Base-by-base conservation (phyloP, 257 asterid genomes). In the Thymus mandschuricus region DNA sequence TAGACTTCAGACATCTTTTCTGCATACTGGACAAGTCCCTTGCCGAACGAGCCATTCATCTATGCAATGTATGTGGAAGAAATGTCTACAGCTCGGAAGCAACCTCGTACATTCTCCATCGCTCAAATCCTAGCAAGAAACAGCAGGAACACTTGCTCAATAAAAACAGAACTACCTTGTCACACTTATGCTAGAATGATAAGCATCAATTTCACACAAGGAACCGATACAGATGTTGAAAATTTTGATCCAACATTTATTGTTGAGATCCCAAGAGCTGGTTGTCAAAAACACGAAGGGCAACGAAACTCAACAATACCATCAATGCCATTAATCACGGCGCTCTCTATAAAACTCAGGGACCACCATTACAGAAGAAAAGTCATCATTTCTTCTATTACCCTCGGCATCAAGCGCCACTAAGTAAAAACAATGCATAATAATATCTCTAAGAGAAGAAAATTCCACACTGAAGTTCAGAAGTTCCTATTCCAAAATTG, bases 21-120 rank as follows among this genome's bases (percentile, higher is more conserved):
- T 80, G 73, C 98, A 93, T 21, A 86, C 78, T 0, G 98, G 97
- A 75, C 98, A 93, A n/a, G 79, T 85, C 2, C 88, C 92, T 50
- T 89, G 93, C 44, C 90, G 84, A 62, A 67, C 11, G 57, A 93
- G 88, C 98, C 97, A 93, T 77, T 82, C 90, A 60, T 93, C 96
- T 68, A 91, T 79, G 86, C 98, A 93, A 2, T 78, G 73, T 27
- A 66, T 46, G 80, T 93, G 98, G 79, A 87, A 91, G 10, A 76
- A 73, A 82, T 93, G 98, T 57, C 82, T 51, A 60, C 98, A 93
- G 7, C 71, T 81, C 28, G 95, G 92, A 70, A 91, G 80, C 76
- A 74, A 38, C 55, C 88, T 81, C 38, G 84, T 79, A 50, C 55
- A 69, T 11, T 91, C 98, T 64, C 97, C 88, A 13, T 83, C 78